A percentile compares a stretch with the other conserved stretches of the same genome.
These are phyloP conservation scores for Solanum pennellii DNA, from an alignment of 257 asterid species.

Conservation along the genomic window DNA sequence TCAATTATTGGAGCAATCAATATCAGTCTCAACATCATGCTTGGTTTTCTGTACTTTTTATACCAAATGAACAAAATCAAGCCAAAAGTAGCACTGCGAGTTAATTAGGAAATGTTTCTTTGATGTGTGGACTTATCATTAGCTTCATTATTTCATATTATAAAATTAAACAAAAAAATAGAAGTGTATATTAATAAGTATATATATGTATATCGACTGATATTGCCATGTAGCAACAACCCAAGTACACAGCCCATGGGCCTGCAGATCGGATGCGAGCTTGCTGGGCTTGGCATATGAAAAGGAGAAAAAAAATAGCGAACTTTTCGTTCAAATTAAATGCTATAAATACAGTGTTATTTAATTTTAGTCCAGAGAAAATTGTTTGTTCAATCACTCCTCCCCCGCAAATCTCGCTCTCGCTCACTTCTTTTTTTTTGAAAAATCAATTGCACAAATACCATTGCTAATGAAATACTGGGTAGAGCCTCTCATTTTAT, in stretches of 20 bases:
- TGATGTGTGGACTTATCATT: neutral
- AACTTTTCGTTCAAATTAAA: no score
- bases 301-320: no score
- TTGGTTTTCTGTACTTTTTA: neutral
- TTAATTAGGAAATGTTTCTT: neutral
- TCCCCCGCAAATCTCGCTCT: no score
- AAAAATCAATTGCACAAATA: no score
- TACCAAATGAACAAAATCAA: neutral
- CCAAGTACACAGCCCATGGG: neutral
- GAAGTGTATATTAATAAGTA: no score
- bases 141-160: neutral
- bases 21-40: neutral
- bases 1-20: neutral
- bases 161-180: neutral
- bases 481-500: no score
- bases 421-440: no score
- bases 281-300: neutral
- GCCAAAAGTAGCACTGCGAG: neutral
- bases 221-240: neutral
- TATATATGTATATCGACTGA: no score
- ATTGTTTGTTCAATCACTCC: no score
- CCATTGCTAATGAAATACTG: no score
- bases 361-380: no score
- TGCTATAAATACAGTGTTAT: no score
- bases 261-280: neutral